Base-by-base conservation (phyloP, 2,329 filamentous ascomycete genomes). In the Macrophomina tecta region DNA sequence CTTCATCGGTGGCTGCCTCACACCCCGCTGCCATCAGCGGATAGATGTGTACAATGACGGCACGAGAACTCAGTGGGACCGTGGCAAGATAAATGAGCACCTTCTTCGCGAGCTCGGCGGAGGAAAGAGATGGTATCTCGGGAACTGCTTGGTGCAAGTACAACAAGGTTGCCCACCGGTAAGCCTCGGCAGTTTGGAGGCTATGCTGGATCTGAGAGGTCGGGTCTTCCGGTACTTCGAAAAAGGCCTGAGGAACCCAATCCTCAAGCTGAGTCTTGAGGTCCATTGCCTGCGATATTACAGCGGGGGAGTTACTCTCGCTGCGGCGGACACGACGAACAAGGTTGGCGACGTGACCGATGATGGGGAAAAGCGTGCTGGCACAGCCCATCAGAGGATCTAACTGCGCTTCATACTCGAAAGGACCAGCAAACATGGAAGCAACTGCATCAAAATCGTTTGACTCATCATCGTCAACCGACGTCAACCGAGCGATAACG, bases 311-410 rank as follows among this genome's bases (percentile, higher is more conserved):
- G 66, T 89, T 90, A n/a, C 79, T 81, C 51, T 81, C 75, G 48
- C 82, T 85, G 38, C 86, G 82, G 65, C 80, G 80, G 8, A 91
- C 87, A 64, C 83, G 86, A 64, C 88, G 85, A n/a, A 90, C 86
- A 2, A 92, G 80, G 68, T 86, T 87, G 3, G 89, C 89, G 28
- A 89, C 88, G 23, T 85, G 84, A 11, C 89, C 87, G 68, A 92
- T 90, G 0, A 91, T 79, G 0, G 89, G 90, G 71, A 91, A 92
- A 0, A 92, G 81, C 0, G 87, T 89, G 38, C 83, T 81, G 6
- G 89, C 89, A 71, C 88, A 90, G 11, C 90, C 90, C 87, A 92
- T 89, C 36, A 91, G 76, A 4, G 89, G 89, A 75, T 92, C 90
- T n/a, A 91, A 82, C 67, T 88, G 83, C 28, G 85, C 79, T 66